Conservation (phyloP, 2,329 filamentous ascomycete genomes). For the Colletotrichum theobromicola region DNA sequence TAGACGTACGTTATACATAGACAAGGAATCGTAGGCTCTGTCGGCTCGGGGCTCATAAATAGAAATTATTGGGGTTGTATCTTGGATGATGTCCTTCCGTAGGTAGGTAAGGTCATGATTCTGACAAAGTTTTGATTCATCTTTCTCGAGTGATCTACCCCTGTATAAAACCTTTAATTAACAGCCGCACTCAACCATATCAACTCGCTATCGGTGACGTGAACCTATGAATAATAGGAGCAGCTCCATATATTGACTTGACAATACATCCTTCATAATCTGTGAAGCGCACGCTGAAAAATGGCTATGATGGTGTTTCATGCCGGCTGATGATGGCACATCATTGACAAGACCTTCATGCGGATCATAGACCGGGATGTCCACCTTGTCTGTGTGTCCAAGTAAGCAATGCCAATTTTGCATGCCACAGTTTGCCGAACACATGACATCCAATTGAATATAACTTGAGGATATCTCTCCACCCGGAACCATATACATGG, state of each 20-base stretch:
- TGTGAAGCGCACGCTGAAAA: background rate
- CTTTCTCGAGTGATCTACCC: too few species aligned
- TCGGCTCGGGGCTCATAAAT: background rate
- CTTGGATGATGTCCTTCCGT: too few species aligned
- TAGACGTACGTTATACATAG: background rate
- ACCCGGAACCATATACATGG: background rate
- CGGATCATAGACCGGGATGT: background rate
- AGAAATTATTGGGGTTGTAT: background rate
- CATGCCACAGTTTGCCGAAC: background rate
- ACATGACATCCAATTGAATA: background rate
- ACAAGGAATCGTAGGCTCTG: rapidly evolving
- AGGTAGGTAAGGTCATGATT: too few species aligned
- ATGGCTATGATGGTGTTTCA: background rate
- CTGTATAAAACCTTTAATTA: too few species aligned
- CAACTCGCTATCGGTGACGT: too few species aligned
- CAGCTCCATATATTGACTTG: background rate
- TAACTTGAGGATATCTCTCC: background rate
- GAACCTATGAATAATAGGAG: too few species aligned
- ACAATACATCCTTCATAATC: background rate
- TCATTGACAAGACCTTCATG: background rate
- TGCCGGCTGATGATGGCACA: background rate
- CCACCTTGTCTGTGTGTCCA: too few species aligned
- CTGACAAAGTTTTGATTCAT: too few species aligned
- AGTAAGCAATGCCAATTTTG: rapidly evolving
- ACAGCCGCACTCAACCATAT: too few species aligned